Percentiles rank a stretch among this genome's conserved stretches.
phyloP scores from a whole-genome alignment of 768 basidiomycete genomes.

The Myochromella boudieri region DNA sequence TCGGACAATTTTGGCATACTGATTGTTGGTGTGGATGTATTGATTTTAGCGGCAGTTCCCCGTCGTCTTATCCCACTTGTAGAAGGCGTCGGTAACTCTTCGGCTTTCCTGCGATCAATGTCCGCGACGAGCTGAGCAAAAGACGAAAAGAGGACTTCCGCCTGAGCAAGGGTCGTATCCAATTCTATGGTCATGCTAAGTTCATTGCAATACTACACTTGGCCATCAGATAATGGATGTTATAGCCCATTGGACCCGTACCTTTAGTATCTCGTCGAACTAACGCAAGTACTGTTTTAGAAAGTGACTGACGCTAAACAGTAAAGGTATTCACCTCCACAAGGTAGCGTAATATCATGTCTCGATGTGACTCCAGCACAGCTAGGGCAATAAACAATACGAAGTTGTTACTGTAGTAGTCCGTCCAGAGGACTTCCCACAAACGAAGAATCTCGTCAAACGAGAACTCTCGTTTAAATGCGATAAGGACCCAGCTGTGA shows the following conservation, averaged over 20 bases:
- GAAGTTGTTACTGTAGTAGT: slow-evolving; percentile 85
- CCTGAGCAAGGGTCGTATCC: slow-evolving; percentile 93
- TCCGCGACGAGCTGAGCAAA: slow-evolving; percentile 88
- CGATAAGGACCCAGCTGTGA: slow-evolving; percentile 82
- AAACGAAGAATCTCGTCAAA: slow-evolving; percentile 87
- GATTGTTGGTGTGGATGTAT: slow-evolving; percentile 22
- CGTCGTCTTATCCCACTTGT: slow-evolving; percentile 26
- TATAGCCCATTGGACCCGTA: slow-evolving; percentile 25
- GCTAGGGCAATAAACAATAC: slow-evolving; percentile 95
- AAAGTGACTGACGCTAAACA: not conserved
- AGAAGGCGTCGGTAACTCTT: slow-evolving; percentile 45
- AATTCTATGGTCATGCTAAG: slow-evolving; percentile 96
- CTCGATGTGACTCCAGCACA: slow-evolving; percentile 91
- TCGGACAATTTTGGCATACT: slow-evolving; percentile 55
- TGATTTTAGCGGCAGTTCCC: slow-evolving; percentile 4
- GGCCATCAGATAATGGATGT: too few relatives aligned
- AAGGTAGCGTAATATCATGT: slow-evolving; percentile 92
- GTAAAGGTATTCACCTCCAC: slow-evolving; percentile 65
- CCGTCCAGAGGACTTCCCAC: slow-evolving; percentile 95
- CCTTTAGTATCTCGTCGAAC: slow-evolving; percentile 84
- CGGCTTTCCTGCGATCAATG: slow-evolving; percentile 77
- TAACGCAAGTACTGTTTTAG: slow-evolving; percentile 23
- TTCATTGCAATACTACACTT: slow-evolving; percentile 91
- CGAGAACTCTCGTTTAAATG: slow-evolving; percentile 95
- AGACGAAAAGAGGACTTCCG: slow-evolving; percentile 93